Base-by-base conservation (phyloP, 2,329 filamentous ascomycete species). In the Myriosclerotinia scirpicola region DNA sequence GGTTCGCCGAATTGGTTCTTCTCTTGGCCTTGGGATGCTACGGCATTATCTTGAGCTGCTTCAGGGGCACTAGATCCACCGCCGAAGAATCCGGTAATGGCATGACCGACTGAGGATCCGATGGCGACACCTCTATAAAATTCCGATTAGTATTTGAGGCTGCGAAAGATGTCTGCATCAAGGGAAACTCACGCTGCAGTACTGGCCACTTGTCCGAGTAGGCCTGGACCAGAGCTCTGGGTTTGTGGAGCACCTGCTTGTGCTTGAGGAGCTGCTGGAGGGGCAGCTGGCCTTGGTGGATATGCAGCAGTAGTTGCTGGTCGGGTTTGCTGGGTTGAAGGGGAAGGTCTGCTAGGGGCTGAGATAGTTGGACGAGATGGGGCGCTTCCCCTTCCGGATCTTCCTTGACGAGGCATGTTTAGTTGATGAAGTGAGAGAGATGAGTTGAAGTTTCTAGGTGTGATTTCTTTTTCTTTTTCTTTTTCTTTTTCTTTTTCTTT, bases 191-290 rank as follows among this genome's bases (percentile, higher is more conserved):
- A 98, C 94, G 95, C 95, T 79, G 95, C 95, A 67, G 95, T 99
- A 77, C 89, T 93, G 72, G 95, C 95, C 91, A 99, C 97, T 84
- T 98, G 92, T 68, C 92, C 94, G 74, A 99, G 92, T 14, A 99
- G 84, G 71, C 95, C 94, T 6, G 92, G 89, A 38, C 93, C 91
- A 72, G 82, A 80, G 26, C 63, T 36, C 26, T 61, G 58, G 22
- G 30, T 6, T 38, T 73, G 80, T 44, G 77, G 80, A 62, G 71
- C 67, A 59, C 30, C 44, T 61, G 44, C 54, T 59, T 65, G 63
- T 42, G 54, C n/a, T 65, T 52, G 53, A 15, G 50, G 38, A 20
- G 72, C 69, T 59, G 78, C 76, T 67, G 79, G 78, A 65, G 82
- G 79, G 65, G 86, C 85, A 56, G 83, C 78, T 64, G 80, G 76